Evolutionary conservation across 1,139 yeast species (phyloP).

Genomic region (Kodamaea arcana): DNA sequence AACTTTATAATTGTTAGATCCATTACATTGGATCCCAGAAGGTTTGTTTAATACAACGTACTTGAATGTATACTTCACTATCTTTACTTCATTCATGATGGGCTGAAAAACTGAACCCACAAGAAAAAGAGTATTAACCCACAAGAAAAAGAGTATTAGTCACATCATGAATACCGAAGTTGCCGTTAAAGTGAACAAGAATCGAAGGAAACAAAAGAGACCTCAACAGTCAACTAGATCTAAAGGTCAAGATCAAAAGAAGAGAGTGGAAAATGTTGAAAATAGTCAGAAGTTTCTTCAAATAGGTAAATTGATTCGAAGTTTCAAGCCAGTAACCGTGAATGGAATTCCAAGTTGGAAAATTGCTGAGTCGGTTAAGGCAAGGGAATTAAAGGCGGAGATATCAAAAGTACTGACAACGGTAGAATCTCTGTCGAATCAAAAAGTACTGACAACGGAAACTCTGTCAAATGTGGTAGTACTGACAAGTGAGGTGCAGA

Average conservation of each 20-base stretch:
- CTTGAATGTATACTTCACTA: slow-evolving; percentile 16
- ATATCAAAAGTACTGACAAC: no score
- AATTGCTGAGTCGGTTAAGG: slow-evolving; percentile 5
- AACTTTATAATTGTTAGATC: slow-evolving; percentile 6
- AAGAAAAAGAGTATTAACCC: no score
- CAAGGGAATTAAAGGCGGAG: slow-evolving; percentile 7
- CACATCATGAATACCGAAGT: slow-evolving; percentile 1
- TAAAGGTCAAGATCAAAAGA: slow-evolving; percentile 2
- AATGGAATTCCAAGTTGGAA: slow-evolving; percentile 26
- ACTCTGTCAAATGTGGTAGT: slow-evolving; percentile 5
- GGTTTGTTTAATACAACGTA: slow-evolving; percentile 22
- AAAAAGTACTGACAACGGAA: slow-evolving; percentile 7
- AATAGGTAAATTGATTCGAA: slow-evolving; percentile 23
- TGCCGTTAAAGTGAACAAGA: neutral
- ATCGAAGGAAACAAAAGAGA: neutral
- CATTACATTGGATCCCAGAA: slow-evolving; percentile 19
- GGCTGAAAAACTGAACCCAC: neutral
- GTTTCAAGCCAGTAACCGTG: slow-evolving; percentile 28
- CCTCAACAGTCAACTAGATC: neutral
- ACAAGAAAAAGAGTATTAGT: slow-evolving; percentile 3
- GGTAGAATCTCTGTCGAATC: no score
- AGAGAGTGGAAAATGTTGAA: slow-evolving; percentile 1
- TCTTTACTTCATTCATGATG: slow-evolving; percentile 2
- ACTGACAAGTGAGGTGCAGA: neutral
- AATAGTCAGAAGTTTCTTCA: slow-evolving; percentile 12